Percentiles rank a stretch among this genome's conserved stretches.
Conservation (phyloP, 352 stramenopile genomes). For the Discostella stelligera region DNA sequence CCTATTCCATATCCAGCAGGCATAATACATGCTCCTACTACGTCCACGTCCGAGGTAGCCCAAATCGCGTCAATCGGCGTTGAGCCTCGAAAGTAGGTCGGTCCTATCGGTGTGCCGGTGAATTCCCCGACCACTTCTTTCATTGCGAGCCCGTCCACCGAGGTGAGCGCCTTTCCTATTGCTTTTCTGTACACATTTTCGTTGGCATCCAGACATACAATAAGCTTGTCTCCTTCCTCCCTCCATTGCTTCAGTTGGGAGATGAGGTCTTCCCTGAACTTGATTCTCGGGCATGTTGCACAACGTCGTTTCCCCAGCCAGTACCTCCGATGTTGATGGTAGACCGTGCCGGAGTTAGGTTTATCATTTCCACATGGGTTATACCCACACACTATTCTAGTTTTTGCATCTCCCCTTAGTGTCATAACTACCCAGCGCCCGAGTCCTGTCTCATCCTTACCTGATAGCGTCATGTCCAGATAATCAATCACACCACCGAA, state of each 20-base stretch:
- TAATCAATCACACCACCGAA: neutral
- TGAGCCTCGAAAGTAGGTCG: slow-evolving; percentile 32
- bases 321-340: slow-evolving; percentile 8
- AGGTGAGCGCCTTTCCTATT: too few relatives aligned
- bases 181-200: too few relatives aligned
- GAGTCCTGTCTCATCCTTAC: neutral
- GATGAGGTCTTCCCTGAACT: too few relatives aligned
- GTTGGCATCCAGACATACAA: too few relatives aligned
- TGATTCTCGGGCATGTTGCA: neutral
- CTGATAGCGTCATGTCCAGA: neutral
- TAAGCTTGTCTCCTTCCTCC: too few relatives aligned
- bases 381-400: too few relatives aligned
- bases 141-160: slow-evolving; percentile 13
- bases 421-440: neutral
- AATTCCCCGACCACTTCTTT: slow-evolving; percentile 17
- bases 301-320: neutral
- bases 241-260: too few relatives aligned
- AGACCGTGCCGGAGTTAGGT: too few relatives aligned
- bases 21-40: slow-evolving; percentile 26
- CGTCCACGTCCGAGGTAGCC: too few relatives aligned
- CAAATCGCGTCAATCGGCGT: too few relatives aligned
- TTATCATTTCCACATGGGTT: too few relatives aligned
- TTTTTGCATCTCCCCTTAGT: too few relatives aligned
- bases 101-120: slow-evolving; percentile 14
- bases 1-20: slow-evolving; percentile 31